These are phyloP conservation scores for Syzygium oleosum DNA, from an alignment of 345 rosid genomes.

Conservation along the genomic window DNA sequence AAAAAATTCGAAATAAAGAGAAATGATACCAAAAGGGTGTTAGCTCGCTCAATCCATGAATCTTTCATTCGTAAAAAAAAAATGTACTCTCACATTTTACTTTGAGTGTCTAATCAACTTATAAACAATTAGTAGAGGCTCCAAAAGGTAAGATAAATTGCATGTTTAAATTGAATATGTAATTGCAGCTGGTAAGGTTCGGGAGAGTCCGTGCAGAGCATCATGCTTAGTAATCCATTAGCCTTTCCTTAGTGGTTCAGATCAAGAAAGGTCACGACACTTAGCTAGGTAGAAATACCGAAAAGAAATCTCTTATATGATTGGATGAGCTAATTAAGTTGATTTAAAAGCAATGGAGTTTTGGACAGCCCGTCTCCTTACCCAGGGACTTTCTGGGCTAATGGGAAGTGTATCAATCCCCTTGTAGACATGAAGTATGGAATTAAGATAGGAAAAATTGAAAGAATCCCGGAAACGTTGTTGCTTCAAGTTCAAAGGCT, in stretches of 20 bases:
- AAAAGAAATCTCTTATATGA: neutral
- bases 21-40: fast-evolving
- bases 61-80: neutral
- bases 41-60: neutral
- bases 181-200: no score
- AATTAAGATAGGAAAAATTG: neutral
- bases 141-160: no score
- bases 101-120: neutral
- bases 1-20: neutral
- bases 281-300: no score
- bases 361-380: neutral
- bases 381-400: neutral
- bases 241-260: neutral
- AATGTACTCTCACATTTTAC: neutral
- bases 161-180: no score
- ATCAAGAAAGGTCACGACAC: neutral
- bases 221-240: no score
- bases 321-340: neutral
- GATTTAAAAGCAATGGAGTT: neutral
- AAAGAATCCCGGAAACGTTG: neutral
- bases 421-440: neutral
- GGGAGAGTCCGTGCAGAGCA: neutral
- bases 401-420: neutral
- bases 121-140: no score
- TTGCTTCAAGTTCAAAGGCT: neutral